These are phyloP conservation scores for Dryadomyces quercus-mongolicae DNA, from an alignment of 2,329 filamentous ascomycete species.

Conservation along the genomic window DNA sequence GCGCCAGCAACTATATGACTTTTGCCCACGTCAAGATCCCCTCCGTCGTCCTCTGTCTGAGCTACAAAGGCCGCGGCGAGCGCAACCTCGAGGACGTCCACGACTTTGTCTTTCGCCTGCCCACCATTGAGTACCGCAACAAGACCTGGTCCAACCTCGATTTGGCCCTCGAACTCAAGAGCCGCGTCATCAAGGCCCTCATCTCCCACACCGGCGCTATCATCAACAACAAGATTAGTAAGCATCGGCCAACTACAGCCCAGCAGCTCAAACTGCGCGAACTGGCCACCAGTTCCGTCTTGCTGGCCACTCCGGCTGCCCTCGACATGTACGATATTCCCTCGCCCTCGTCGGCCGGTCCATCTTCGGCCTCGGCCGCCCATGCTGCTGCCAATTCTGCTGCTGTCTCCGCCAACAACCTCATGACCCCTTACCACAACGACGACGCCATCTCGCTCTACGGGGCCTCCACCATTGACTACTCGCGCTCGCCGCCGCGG, in stretches of 20 bases:
- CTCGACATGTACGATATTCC: slow-evolving; percentile 21
- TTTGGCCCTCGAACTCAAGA: slow-evolving; percentile 82
- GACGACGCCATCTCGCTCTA: slow-evolving; percentile 46
- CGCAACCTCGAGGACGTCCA: slow-evolving; percentile 95
- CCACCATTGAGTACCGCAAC: slow-evolving; percentile 89
- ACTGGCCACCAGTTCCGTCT: slow-evolving; percentile 64
- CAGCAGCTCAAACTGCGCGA: slow-evolving; percentile 72
- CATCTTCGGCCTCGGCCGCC: background rate
- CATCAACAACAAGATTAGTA: slow-evolving; percentile 91
- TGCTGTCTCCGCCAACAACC: background rate
- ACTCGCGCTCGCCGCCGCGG: slow-evolving; percentile 44
- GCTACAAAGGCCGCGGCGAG: slow-evolving; percentile 91
- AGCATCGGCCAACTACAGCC: slow-evolving; percentile 69
- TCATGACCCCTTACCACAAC: slow-evolving; percentile 27
- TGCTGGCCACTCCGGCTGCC: slow-evolving; percentile 36
- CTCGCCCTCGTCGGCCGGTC: background rate
- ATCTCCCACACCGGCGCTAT: slow-evolving; percentile 95
- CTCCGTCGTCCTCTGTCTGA: slow-evolving; percentile 87
- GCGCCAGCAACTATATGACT: slow-evolving; percentile 95
- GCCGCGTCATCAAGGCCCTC: slow-evolving; percentile 83
- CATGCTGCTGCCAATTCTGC: background rate
- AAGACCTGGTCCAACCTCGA: slow-evolving; percentile 99
- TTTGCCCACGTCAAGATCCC: slow-evolving; percentile 91
- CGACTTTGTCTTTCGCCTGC: slow-evolving; percentile 92
- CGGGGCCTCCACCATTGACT: slow-evolving; percentile 41